A percentile compares a stretch with the other conserved stretches of the same genome.
These are phyloP conservation scores for Boletus tylopilopsis DNA, from an alignment of 768 basidiomycete species.

Conservation along the genomic window DNA sequence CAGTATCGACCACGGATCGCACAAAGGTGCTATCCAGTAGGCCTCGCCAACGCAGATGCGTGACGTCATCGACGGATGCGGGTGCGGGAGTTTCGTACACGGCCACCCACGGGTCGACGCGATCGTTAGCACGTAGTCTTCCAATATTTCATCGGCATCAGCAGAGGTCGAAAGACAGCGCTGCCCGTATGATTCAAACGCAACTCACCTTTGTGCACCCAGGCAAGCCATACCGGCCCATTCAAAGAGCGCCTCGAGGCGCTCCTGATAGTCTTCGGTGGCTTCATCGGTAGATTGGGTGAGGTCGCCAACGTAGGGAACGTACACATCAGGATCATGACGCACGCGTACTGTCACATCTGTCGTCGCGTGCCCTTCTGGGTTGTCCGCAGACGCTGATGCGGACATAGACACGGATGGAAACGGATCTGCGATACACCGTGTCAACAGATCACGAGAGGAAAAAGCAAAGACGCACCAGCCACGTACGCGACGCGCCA, in stretches of 20 bases:
- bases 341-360: constrained; percentile 23
- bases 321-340: constrained; percentile 33
- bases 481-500: constrained; percentile 45
- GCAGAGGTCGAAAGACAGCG: too few relatives aligned
- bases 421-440: not conserved
- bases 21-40: constrained; percentile 52
- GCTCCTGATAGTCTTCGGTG: constrained; percentile 49
- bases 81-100: constrained; percentile 56
- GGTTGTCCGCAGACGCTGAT: not conserved
- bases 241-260: constrained; percentile 51
- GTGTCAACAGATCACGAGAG: not conserved
- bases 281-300: constrained; percentile 28
- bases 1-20: constrained; percentile 45
- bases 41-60: constrained; percentile 59
- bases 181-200: too few relatives aligned
- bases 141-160: too few relatives aligned
- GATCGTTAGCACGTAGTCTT: constrained; percentile 60
- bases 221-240: constrained; percentile 72
- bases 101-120: constrained; percentile 65
- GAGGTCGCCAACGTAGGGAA: constrained; percentile 37
- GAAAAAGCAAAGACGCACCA: constrained; percentile 8
- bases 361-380: not conserved
- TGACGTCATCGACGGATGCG: constrained; percentile 41
- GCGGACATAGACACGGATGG: not conserved
- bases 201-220: constrained; percentile 60